Evolutionary conservation across 257 asterid species (phyloP).

Genomic region (Sherardia arvensis): DNA sequence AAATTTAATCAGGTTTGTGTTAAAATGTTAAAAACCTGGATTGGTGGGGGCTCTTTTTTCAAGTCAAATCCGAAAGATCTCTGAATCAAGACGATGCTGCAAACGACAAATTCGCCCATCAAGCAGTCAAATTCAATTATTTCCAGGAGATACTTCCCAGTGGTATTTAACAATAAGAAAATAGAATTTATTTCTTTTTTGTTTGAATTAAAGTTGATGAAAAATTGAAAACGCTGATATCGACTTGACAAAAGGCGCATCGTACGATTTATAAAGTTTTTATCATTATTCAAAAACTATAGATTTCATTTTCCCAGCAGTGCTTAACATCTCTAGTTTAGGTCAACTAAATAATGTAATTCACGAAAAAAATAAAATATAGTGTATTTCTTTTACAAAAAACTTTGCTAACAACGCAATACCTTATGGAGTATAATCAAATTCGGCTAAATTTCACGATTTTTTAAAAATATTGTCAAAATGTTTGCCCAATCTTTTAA

Average conservation of each 20-base stretch:
- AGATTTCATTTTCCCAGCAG: not conserved
- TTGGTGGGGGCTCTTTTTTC: conserved; percentile 11
- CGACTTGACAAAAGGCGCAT: conserved; percentile 15
- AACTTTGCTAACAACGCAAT: too few species aligned
- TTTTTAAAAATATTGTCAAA: too few species aligned
- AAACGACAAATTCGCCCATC: not conserved
- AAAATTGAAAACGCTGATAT: conserved; percentile 5
- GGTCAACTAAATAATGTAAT: too few species aligned
- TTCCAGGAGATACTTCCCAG: not conserved
- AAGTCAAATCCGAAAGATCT: conserved; percentile 13
- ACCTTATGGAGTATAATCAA: too few species aligned
- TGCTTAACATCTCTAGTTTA: not conserved
- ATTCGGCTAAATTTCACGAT: too few species aligned
- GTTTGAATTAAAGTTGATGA: conserved; percentile 10
- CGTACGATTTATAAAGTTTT: not conserved
- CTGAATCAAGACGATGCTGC: not conserved
- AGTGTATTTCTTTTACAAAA: too few species aligned
- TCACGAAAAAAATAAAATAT: too few species aligned
- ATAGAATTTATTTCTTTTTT: not conserved
- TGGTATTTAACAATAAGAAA: not conserved
- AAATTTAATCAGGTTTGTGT: not conserved
- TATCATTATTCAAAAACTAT: not conserved
- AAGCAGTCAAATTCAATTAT: not conserved
- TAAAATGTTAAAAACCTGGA: not conserved
- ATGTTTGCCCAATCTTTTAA: too few species aligned